Base-by-base conservation (phyloP, 345 rosid genomes). In the Bruguiera gymnorhiza region DNA sequence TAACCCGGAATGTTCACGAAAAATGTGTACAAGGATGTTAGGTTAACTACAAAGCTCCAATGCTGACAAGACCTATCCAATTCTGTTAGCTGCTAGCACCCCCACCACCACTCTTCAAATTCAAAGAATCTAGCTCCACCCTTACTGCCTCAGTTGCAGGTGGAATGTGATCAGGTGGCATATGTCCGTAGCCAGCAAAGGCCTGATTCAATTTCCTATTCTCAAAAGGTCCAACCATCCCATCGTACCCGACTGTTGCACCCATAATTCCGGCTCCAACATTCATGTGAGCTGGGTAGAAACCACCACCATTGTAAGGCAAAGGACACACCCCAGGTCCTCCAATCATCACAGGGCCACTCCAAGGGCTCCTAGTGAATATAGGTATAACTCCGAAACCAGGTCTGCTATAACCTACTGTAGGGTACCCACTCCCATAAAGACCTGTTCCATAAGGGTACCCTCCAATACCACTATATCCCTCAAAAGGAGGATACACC, bases 201-300 rank as follows among this genome's bases (percentile, higher is more conserved):
- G 53, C 65, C 66, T 52, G 63, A 62, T 73, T 43, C 57, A 37
- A 7, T 68, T 84, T 78, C 27, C 60, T 79, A 67, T 75, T 73
- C 9, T 75, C 57, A 63, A 39, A 75, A 62, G 80, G 56, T 50
- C 68, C 73, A 18, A 67, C 63, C 62, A 65, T 63, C 62, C 75
- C 71, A 68, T 63, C 70, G 75, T 71, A 68, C 53, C 60, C 79
- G 50, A 23, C 29, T 50, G 58, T 67, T 60, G 65, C 63, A 31
- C 82, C 75, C 61, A 65, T 13, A 56, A 55, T 64, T 54, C 74
- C 74, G 65, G 69, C 56, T 63, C 72, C 81, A 51, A 75, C 79
- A 60, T 83, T 81, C 73, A 71, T 32, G 76, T 78, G 84, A 60
- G 79, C 36, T 26, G 82, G 78, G 80, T 67, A 86, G 61, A 68